Evolutionary conservation across 192 early-diverging fungal species (phyloP), one percentile per base, ranked within the genome.

Genomic region (Phycomyces nitens): DNA sequence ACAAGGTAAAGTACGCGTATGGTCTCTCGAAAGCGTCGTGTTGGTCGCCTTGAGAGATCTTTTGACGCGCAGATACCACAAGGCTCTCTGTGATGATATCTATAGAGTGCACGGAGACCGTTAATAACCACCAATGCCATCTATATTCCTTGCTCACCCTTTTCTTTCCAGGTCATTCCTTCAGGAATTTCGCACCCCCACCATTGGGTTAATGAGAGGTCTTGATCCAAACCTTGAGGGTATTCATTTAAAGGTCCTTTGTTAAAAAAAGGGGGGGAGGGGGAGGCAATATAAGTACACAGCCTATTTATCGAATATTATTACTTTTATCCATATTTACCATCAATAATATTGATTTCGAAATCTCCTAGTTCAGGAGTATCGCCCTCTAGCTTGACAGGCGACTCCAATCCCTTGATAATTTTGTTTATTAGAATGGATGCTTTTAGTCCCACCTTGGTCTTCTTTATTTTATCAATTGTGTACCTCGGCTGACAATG

Each of bases 311-410:
- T 5, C 7, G 18, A 10, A 10, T 42, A 10, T 14, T 42, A 14
- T 51, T 47, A 23, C 2, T 5, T 34, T 34, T 34, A 34, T 5
- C 29, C 7, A 34, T 21, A n/a, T 58, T 23, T 75, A 87, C 86
- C 84, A 55, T 88, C 85, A 21, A 72, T 60, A 26, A 92, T 60
- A 9, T 76, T 59, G 53, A 89, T 70, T 1, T 79, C 69, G 72
- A 96, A 96, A 18, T 87, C 77, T 6, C 91, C 92, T 21, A 96
- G 73, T 24, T 89, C 87, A 18, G 80, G 71, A 6, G 87, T 79
- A 16, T 80, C 63, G 51, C 91, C 89, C 15, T 69, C 69, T 7
- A 91, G 57, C 27, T 58, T 53, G 11, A 80, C 72, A 50, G 65
- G 74, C 12, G 60, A 66, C n/a, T 60, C 51, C 5, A 73, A 56